A percentile compares a stretch with the other conserved stretches of the same genome.
Evolutionary conservation across 2,329 filamentous ascomycete genomes (phyloP).

Genomic region (Penicillium sp.): DNA sequence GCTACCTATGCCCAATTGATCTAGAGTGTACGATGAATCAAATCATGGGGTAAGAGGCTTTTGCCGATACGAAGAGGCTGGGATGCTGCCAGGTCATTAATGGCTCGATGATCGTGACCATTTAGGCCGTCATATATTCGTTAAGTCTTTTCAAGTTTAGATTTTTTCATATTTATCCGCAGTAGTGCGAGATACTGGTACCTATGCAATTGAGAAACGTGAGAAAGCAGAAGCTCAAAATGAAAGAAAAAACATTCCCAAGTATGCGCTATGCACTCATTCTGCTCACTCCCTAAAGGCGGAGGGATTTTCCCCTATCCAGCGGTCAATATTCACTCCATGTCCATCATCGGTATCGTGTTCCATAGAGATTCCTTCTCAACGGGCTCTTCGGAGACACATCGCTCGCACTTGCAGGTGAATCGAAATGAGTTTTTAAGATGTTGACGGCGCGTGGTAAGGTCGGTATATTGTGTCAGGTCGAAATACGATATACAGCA

Average conservation of each 20-base stretch:
- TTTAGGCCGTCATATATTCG: too few relatives aligned
- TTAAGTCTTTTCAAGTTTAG: too few relatives aligned
- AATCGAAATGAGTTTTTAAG: constrained; percentile 30
- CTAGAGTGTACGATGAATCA: too few relatives aligned
- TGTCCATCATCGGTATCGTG: constrained; percentile 20
- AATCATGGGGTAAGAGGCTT: too few relatives aligned
- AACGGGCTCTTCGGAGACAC: constrained; percentile 21
- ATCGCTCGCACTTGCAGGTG: constrained; percentile 28
- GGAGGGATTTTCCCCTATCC: not conserved
- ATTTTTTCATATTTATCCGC: too few relatives aligned
- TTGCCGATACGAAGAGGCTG: too few relatives aligned
- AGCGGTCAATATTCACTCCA: not conserved
- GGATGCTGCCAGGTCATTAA: too few relatives aligned
- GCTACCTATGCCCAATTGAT: too few relatives aligned
- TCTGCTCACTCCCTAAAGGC: not conserved
- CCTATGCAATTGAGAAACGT: not conserved
- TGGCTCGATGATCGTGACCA: too few relatives aligned
- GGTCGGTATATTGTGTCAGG: constrained; percentile 19
- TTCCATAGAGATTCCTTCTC: constrained; percentile 14
- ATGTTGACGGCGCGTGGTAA: constrained; percentile 24
- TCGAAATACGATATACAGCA: constrained; percentile 38
- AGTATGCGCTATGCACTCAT: not conserved
- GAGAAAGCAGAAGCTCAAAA: not conserved
- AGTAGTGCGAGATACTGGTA: not conserved
- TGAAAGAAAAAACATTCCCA: not conserved